Evolutionary conservation across 768 basidiomycete species (phyloP), one percentile per base, ranked within the genome.

Genomic region (Gloeopeniophorella convolvens): DNA sequence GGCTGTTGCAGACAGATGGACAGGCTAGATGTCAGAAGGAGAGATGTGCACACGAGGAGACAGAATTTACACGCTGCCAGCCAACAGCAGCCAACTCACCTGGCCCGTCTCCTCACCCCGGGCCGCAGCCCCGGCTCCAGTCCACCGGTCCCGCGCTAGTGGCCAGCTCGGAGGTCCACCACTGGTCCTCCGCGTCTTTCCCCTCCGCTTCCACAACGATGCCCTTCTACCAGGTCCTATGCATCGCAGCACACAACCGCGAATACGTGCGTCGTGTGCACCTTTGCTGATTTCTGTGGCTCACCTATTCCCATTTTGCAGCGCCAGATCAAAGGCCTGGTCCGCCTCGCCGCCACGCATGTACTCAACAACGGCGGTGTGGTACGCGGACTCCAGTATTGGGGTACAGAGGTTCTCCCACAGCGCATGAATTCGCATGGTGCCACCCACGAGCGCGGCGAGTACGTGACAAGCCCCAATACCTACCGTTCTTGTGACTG

Each of bases 211-310:
- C n/a, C n/a, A n/a, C n/a, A n/a, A 62, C 59, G 20, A 94, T 94
- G 90, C 89, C 89, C 5, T 77, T 92, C 62, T 94, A 94, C 70
- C 82, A 90, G 61, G 79, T 94, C 74, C 61, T 91, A 42, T 91
- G 89, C 63, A 88, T 93, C 51, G 74, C 89, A 1, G 76, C 79
- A 4, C 89, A 92, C 63, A 81, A 81, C 56, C 66, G 69, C 13
- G 75, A 84, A 77, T 90, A 84, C 62, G 89, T 89, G 53, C 45
- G 82, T 70, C 9, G 15, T 42, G 28, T 15, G 8, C 3, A 24
- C 15, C 44, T 35, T 31, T 26, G 26, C 15, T 16, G 0, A n/a
- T 20, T 48, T 50, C 42, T 39, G 44, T 3, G 20, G 21, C 5
- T 26, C 13, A 34, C 39, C 16, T 36, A 28, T 34, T 20, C 21